Base-by-base conservation (phyloP, 192 early-diverging fungal species). In the Jimgerdemannia lactiflua region DNA sequence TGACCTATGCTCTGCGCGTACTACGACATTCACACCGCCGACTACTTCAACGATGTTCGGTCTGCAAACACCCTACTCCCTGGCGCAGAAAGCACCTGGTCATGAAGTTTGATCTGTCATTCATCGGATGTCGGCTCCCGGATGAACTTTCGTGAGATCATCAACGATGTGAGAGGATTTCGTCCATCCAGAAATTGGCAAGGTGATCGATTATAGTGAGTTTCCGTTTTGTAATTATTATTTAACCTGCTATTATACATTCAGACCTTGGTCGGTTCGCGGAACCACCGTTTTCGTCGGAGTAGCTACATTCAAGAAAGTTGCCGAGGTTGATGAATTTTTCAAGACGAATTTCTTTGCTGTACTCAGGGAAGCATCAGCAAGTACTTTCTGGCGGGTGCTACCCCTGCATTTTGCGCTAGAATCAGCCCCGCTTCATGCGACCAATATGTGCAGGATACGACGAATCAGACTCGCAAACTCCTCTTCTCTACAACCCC, bases 321-420 rank as follows among this genome's bases (percentile, higher is more conserved):
- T 81, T 67, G 65, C 39, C 67, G 41, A 69, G 14, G 72, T 81
- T 65, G 77, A 81, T 70, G 44, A 63, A 44, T 81, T 78, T 70
- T 81, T 78, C 43, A 71, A 81, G 69, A 64, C 54, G 65, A 81
- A 42, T 71, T 69, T 81, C 68, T 81, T 81, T 75, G 42, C 76
- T 66, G 59, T 77, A 40, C 76, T 78, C 63, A 81, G 75, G 72
- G 71, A 68, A 70, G 77, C 59, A 81, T 78, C 39, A 77, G 73
- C 77, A 81, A 81, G 67, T 81, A 78, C 71, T 78, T 78, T 74
- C 70, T 81, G 71, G 77, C 80, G 66, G 80, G 76, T 8, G 76
- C 77, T 71, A 75, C 70, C 17, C 80, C 80, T 69, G 76, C 76
- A 65, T 78, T 81, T 67, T 71, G 76, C 63, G 70, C 70, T 49